A percentile compares a stretch with the other conserved stretches of the same genome.
phyloP scores from a whole-genome alignment of 2,329 filamentous ascomycete genomes.

The Cladosporium sphaerospermum region DNA sequence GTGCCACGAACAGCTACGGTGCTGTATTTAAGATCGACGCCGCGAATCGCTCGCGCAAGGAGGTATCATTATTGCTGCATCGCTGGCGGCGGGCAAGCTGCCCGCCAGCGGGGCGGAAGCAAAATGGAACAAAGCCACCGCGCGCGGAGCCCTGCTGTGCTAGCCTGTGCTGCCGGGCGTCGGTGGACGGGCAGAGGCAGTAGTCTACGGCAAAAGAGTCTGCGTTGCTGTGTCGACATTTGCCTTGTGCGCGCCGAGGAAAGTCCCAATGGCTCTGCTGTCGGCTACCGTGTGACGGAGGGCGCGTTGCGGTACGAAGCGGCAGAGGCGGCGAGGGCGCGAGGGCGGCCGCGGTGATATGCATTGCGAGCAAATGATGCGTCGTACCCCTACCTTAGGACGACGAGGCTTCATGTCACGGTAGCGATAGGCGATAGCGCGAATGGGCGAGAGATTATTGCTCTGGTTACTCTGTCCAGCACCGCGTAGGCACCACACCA shows the following conservation, averaged over 20 bases:
- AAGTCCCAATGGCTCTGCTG: neutral
- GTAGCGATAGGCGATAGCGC: neutral
- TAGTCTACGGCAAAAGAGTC: neutral
- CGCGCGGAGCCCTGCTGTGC: neutral
- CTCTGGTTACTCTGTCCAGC: neutral
- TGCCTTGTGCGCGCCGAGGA: conserved; percentile 9
- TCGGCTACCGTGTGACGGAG: conserved; percentile 4
- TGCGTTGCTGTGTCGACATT: conserved; percentile 7
- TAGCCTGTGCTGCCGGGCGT: neutral
- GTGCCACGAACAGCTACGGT: neutral
- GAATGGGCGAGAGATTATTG: no score
- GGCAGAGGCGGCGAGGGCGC: conserved; percentile 1
- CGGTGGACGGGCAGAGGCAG: neutral
- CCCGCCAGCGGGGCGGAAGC: conserved; percentile 3
- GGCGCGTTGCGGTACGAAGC: conserved; percentile 9
- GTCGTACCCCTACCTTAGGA: neutral
- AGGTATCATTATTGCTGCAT: conserved; percentile 7
- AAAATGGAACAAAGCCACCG: conserved; percentile 3
- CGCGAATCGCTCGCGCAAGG: conserved; percentile 8
- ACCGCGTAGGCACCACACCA: neutral
- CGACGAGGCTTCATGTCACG: neutral
- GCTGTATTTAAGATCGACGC: conserved; percentile 3
- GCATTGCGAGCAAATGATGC: conserved; percentile 6
- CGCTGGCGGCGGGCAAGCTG: neutral
- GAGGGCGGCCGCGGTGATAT: neutral